Base-by-base conservation (phyloP, 2,329 filamentous ascomycete species). In the Pseudopyrenochaeta lycopersici region DNA sequence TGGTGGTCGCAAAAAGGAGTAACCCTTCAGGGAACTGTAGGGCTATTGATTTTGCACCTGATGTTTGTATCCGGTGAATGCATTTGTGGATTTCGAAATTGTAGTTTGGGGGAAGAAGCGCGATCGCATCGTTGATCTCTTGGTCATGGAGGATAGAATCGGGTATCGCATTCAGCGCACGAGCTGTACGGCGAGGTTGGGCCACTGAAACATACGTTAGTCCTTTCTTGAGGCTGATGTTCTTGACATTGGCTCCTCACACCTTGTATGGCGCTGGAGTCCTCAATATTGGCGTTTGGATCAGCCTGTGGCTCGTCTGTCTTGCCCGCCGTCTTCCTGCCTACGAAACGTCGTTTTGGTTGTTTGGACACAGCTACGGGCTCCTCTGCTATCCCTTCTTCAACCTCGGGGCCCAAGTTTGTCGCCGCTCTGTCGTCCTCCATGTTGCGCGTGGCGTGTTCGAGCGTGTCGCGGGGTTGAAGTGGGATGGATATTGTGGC, bases 1-100 rank as follows among this genome's bases (percentile, higher is more conserved):
- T 94, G 31, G 95, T 99, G 21, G 95, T 98, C 18, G 95, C 95
- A 74, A 99, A 99, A 51, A 99, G 82, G 23, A 99, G 85, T 1
- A 99, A 84, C 1, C 95, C 95, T 77, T 99, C 96, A 4, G 95
- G 95, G 82, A 99, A 95, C 77, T 99, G 95, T n/a, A 99, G 82
- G 0, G 94, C 96, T 2, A 99, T 88, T 62, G 88, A 90, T 72
- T 88, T 94, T 1, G 93, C 88, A 7, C 85, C 87, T 7, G 89
- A 87, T 1, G 88, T 89, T 39, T 91, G 89, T 75, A 99, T 93
- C 42, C 94, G 88, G 77, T 98, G 92, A 68, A 99, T 96, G 7
- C 95, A 99, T 80, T 99, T 99, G 73, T 92, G 95, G 50, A 99
- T 92, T 80, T 99, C 95, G 74, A 99, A 99, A 67, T 91, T 94